A percentile compares a stretch with the other conserved stretches of the same genome.
Evolutionary conservation across 768 basidiomycete genomes (phyloP).

Genomic region (Mycena belliarum): DNA sequence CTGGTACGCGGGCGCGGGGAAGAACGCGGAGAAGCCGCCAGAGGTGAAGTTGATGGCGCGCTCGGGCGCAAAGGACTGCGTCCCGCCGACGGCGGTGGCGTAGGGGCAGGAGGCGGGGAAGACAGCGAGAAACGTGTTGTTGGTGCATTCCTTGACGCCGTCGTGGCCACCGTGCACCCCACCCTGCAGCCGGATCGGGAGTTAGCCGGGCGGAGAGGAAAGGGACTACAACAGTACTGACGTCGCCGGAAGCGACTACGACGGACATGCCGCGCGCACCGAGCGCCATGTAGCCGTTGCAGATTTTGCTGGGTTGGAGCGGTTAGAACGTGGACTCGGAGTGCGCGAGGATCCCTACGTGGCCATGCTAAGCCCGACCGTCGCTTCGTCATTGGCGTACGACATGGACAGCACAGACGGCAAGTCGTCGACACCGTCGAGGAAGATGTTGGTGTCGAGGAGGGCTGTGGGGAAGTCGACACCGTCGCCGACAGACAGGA

Average conservation of each 20-base stretch:
- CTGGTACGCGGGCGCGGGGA: slow-evolving; percentile 35
- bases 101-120: slow-evolving; percentile 17
- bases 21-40: slow-evolving; percentile 44
- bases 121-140: slow-evolving; percentile 31
- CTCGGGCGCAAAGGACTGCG: slow-evolving; percentile 6
- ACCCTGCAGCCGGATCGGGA: not conserved
- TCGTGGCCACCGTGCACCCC: slow-evolving; percentile 7
- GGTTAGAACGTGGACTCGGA: not conserved
- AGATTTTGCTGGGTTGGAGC: not conserved
- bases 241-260: slow-evolving; percentile 20
- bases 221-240: not conserved
- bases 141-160: slow-evolving; percentile 19
- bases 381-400: not conserved
- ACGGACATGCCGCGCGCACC: slow-evolving; percentile 24
- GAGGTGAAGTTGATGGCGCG: slow-evolving; percentile 23
- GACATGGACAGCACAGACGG: not conserved
- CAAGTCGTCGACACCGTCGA: not conserved
- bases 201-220: not conserved
- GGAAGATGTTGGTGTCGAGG: not conserved
- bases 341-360: not conserved
- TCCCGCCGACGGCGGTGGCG: slow-evolving; percentile 9
- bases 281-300: slow-evolving; percentile 4
- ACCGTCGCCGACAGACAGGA: slow-evolving; percentile 22
- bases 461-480: not conserved
- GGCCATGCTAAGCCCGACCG: not conserved